Conservation (phyloP, 2,329 filamentous ascomycete species). For the Cercospora zeina region DNA sequence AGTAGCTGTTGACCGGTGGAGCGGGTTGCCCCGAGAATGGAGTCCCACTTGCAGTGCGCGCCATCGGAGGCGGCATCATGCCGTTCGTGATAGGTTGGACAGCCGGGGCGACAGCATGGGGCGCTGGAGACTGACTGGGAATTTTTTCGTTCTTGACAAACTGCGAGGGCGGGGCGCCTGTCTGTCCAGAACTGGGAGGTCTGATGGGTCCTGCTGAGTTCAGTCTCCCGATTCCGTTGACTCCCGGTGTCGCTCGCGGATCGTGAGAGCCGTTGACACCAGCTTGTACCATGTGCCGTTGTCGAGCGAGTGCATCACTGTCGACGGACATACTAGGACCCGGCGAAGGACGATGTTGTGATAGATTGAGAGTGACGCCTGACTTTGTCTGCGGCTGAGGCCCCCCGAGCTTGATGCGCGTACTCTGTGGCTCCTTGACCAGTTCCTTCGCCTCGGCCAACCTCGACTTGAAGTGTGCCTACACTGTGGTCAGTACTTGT, state of each 20-base stretch:
- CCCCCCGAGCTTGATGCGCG: slow-evolving; percentile 72
- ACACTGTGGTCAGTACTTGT: slow-evolving; percentile 20
- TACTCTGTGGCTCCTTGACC: slow-evolving; percentile 70
- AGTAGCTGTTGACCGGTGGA: slow-evolving; percentile 34
- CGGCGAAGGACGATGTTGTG: slow-evolving; percentile 40
- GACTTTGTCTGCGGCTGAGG: slow-evolving; percentile 44
- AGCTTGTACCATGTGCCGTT: slow-evolving; percentile 54
- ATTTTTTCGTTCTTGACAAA: slow-evolving; percentile 46
- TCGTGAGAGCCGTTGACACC: slow-evolving; percentile 48
- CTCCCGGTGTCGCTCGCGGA: slow-evolving; percentile 31
- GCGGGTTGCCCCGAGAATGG: slow-evolving; percentile 30
- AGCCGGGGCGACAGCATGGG: slow-evolving; percentile 37
- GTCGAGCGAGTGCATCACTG: slow-evolving; percentile 55
- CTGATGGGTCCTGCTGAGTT: slow-evolving; percentile 38
- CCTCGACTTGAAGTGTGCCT: slow-evolving; percentile 69
- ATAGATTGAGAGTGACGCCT: slow-evolving; percentile 43
- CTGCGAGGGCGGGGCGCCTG: slow-evolving; percentile 33
- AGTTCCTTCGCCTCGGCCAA: slow-evolving; percentile 70
- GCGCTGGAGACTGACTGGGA: slow-evolving; percentile 47
- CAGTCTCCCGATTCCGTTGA: slow-evolving; percentile 38
- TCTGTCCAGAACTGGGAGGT: slow-evolving; percentile 45
- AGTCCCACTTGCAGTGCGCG: slow-evolving; percentile 35
- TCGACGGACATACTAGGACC: slow-evolving; percentile 56
- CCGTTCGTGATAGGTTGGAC: slow-evolving; percentile 31
- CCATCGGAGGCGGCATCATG: slow-evolving; percentile 38